Evolutionary conservation across 257 asterid genomes (phyloP).

Genomic region (Solanum pimpinellifolium): DNA sequence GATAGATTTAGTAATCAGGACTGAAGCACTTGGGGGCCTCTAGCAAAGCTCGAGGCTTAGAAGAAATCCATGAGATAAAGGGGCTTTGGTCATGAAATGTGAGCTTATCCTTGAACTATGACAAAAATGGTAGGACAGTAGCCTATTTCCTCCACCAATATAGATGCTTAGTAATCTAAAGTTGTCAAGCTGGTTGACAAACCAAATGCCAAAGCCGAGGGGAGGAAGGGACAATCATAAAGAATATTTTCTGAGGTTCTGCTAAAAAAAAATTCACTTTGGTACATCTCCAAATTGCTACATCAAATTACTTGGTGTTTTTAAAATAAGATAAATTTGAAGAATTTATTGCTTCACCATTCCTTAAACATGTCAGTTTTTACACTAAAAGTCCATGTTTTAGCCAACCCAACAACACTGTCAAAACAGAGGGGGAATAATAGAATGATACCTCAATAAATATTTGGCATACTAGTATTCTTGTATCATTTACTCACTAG

Average conservation of each 20-base stretch:
- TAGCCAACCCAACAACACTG: neutral
- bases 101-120: neutral
- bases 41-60: neutral
- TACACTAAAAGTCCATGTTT: neutral
- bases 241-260: neutral
- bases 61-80: neutral
- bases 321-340: neutral
- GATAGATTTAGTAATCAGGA: neutral
- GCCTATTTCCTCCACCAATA: neutral
- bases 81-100: neutral
- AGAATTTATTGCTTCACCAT: neutral
- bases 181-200: neutral
- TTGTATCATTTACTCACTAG: neutral
- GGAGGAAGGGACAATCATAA: neutral
- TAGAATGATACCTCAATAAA: neutral
- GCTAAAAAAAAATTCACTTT: neutral
- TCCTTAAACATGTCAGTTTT: neutral
- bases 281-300: neutral
- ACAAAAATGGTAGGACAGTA: neutral
- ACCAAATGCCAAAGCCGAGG: neutral
- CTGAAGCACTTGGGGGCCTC: neutral
- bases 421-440: neutral
- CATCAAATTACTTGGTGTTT: neutral
- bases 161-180: neutral
- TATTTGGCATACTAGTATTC: neutral